Evolutionary conservation across 2,329 filamentous ascomycete genomes (phyloP).

Genomic region (Trichoderma afroharzianum): DNA sequence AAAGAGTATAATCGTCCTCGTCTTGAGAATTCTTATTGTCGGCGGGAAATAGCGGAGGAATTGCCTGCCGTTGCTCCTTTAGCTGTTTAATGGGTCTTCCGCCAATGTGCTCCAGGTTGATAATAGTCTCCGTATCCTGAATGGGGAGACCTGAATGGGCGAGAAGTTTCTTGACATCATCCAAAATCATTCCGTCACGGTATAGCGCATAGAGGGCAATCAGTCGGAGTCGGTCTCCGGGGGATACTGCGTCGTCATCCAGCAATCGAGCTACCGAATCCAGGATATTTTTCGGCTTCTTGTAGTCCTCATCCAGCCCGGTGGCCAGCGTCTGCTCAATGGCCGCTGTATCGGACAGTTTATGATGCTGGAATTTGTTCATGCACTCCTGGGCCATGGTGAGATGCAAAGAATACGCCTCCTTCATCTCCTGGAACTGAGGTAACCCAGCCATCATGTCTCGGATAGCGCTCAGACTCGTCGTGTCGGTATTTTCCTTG

Average conservation of each 20-base stretch:
- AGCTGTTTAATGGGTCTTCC: constrained; percentile 64
- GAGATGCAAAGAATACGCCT: constrained; percentile 88
- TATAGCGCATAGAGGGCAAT: constrained; percentile 84
- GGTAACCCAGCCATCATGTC: constrained; percentile 95
- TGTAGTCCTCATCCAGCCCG: constrained; percentile 86
- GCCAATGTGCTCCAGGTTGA: constrained; percentile 79
- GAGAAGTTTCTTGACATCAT: constrained; percentile 81
- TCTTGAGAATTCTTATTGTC: constrained; percentile 54
- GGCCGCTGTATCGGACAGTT: constrained; percentile 80
- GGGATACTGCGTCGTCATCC: constrained; percentile 72
- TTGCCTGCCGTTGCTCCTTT: constrained; percentile 69
- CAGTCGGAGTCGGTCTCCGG: constrained; percentile 75
- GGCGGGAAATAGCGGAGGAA: constrained; percentile 66
- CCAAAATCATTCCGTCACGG: constrained; percentile 75
- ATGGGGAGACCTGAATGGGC: constrained; percentile 76
- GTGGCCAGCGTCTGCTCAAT: constrained; percentile 90
- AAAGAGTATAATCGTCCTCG: constrained; percentile 78
- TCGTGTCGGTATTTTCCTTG: constrained; percentile 64
- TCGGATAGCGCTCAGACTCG: constrained; percentile 84
- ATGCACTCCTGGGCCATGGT: constrained; percentile 98
- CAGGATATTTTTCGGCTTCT: constrained; percentile 84
- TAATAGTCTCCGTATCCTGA: constrained; percentile 67
- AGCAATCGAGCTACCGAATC: constrained; percentile 83
- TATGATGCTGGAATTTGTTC: constrained; percentile 82
- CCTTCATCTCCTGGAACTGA: constrained; percentile 93